A percentile compares a stretch with the other conserved stretches of the same genome.
Evolutionary conservation across 306 rosid species (phyloP).

Genomic region (Vachellia collinsii): DNA sequence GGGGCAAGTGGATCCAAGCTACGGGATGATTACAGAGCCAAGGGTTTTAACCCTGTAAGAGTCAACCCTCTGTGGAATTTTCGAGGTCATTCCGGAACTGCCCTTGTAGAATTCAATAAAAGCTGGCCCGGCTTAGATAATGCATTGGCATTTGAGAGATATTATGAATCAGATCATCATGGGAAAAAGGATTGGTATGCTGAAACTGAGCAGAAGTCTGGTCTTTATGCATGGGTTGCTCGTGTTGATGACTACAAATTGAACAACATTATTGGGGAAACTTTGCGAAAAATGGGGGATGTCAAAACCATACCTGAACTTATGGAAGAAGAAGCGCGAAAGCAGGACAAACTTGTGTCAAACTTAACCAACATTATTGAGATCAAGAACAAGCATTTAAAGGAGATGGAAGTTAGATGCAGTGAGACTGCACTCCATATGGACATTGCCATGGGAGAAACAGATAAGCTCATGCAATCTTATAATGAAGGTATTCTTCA

Average conservation of each 20-base stretch:
- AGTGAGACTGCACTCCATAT: conserved; percentile 61
- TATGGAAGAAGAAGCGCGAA: conserved; percentile 80
- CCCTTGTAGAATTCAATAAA: conserved; percentile 80
- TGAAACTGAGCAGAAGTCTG: conserved; percentile 53
- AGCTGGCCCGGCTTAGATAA: conserved; percentile 78
- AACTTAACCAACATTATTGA: conserved; percentile 69
- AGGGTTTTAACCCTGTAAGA: conserved; percentile 79
- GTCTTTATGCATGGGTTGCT: conserved; percentile 94
- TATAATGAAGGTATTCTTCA: conserved; percentile 71
- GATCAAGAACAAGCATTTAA: conserved; percentile 62
- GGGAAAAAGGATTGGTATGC: conserved; percentile 78
- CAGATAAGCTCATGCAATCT: conserved; percentile 64
- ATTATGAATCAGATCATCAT: conserved; percentile 69
- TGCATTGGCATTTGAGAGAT: conserved; percentile 87
- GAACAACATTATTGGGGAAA: conserved; percentile 68
- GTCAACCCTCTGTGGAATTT: conserved; percentile 68
- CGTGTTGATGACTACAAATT: conserved; percentile 73
- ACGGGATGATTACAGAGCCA: conserved; percentile 74
- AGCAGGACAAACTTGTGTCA: conserved; percentile 65
- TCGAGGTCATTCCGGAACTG: conserved; percentile 82
- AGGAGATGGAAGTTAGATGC: conserved; percentile 72
- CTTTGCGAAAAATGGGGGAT: conserved; percentile 74
- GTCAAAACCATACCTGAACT: conserved; percentile 70
- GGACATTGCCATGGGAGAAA: conserved; percentile 56
- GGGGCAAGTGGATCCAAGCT: conserved; percentile 93